These are phyloP conservation scores for Colletotrichum noveboracense DNA, from an alignment of 2,329 filamentous ascomycete species.

Conservation along the genomic window DNA sequence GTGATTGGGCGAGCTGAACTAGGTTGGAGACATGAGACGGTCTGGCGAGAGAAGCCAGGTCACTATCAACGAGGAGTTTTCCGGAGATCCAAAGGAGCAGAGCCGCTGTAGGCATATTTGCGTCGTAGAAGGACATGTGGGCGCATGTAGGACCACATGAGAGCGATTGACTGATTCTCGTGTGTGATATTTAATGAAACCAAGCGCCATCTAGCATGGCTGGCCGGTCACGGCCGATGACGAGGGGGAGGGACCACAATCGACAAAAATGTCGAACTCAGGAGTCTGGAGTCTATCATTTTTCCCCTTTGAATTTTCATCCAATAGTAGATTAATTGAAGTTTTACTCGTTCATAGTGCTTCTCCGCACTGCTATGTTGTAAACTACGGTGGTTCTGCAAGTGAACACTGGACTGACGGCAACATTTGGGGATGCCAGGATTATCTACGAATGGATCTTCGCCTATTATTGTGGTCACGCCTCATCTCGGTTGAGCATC, in stretches of 20 bases:
- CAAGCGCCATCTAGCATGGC: neutral
- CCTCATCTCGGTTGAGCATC: neutral
- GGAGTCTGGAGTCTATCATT: conserved; percentile 9
- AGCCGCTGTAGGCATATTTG: neutral
- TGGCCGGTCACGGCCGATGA: neutral
- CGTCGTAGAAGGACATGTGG: neutral
- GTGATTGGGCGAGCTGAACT: neutral
- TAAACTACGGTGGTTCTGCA: neutral
- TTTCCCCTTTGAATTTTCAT: neutral
- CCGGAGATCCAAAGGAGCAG: neutral
- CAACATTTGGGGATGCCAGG: neutral
- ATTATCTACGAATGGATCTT: neutral
- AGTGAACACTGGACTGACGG: neutral
- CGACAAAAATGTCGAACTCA: neutral
- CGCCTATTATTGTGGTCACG: neutral
- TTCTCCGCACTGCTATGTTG: neutral
- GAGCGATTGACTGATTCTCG: neutral
- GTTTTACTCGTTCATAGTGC: neutral
- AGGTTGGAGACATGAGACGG: neutral
- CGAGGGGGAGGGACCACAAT: neutral
- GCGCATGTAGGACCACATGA: neutral
- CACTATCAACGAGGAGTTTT: neutral
- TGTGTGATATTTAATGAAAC: neutral
- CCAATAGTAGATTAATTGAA: conserved; percentile 11
- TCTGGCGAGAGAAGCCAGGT: too few species aligned